Percentiles rank a stretch among this genome's conserved stretches.
phyloP scores from a whole-genome alignment of 2,329 filamentous ascomycete genomes.

The Fusarium burgessii region DNA sequence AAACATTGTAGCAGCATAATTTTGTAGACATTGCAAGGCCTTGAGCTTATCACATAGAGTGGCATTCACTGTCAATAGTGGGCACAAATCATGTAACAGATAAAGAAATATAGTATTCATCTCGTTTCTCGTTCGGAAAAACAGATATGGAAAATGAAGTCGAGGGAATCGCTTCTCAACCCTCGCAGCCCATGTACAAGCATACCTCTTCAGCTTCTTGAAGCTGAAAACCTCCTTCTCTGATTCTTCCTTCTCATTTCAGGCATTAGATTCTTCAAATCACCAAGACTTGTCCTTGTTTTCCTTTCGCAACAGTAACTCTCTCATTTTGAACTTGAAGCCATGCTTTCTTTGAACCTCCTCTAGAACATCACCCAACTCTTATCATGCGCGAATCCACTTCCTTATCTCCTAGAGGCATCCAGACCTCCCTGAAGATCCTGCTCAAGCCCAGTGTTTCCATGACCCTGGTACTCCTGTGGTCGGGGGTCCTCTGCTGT shows the following conservation, averaged over 20 bases:
- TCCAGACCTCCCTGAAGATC: constrained; percentile 66
- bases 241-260: neutral
- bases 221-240: neutral
- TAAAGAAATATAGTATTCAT: constrained; percentile 44
- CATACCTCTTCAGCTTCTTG: constrained; percentile 14
- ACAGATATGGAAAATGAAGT: constrained; percentile 27
- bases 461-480: constrained; percentile 66
- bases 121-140: constrained; percentile 41
- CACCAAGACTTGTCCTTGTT: constrained; percentile 16
- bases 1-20: neutral
- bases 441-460: constrained; percentile 64
- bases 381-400: constrained; percentile 11
- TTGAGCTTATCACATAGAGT: neutral
- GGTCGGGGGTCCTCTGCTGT: constrained; percentile 70
- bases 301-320: neutral
- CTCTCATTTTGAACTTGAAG: constrained; percentile 21
- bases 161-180: constrained; percentile 17
- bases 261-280: constrained; percentile 37
- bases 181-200: constrained; percentile 15
- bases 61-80: neutral
- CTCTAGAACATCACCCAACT: constrained; percentile 6
- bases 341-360: constrained; percentile 8
- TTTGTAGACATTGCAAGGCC: neutral
- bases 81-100: constrained; percentile 12
- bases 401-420: constrained; percentile 49